These are phyloP conservation scores for Aureobasidium musti DNA, from an alignment of 2,329 filamentous ascomycete genomes.

Conservation along the genomic window DNA sequence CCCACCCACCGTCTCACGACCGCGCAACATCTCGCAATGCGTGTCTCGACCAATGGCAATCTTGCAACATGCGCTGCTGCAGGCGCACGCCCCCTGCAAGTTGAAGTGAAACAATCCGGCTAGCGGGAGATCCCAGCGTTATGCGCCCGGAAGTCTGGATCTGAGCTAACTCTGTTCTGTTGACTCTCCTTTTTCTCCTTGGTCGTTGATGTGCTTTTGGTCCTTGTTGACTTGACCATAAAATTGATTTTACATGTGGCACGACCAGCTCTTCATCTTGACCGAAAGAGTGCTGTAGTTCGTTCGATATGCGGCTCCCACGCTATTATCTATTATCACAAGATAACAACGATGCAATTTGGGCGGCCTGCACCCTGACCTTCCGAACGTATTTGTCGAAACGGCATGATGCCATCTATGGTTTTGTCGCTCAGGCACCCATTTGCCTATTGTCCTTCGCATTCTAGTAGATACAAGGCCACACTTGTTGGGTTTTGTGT, in stretches of 20 bases:
- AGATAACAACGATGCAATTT: conserved; percentile 17
- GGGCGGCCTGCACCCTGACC: conserved; percentile 11
- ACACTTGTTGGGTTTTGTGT: background rate
- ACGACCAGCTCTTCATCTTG: background rate
- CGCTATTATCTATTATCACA: background rate
- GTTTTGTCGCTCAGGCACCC: background rate
- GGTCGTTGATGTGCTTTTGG: background rate
- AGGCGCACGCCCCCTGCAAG: conserved; percentile 26
- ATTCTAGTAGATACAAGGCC: background rate
- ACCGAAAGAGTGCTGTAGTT: background rate
- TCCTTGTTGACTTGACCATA: conserved; percentile 1
- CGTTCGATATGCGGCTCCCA: background rate
- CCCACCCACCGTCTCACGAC: conserved; percentile 21
- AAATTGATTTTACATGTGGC: conserved; percentile 3
- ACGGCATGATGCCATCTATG: background rate
- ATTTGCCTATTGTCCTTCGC: conserved; percentile 1
- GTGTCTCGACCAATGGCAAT: conserved; percentile 24
- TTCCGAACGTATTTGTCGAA: conserved; percentile 5
- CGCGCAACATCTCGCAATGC: conserved; percentile 1
- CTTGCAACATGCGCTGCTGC: conserved; percentile 29
- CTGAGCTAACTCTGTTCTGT: conserved; percentile 23
- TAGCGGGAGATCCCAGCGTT: conserved; percentile 28
- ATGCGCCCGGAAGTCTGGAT: conserved; percentile 26
- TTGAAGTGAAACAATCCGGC: conserved; percentile 29
- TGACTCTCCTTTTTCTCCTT: conserved; percentile 27